phyloP scores from a whole-genome alignment of 257 asterid genomes.

The Solanum sitiens region DNA sequence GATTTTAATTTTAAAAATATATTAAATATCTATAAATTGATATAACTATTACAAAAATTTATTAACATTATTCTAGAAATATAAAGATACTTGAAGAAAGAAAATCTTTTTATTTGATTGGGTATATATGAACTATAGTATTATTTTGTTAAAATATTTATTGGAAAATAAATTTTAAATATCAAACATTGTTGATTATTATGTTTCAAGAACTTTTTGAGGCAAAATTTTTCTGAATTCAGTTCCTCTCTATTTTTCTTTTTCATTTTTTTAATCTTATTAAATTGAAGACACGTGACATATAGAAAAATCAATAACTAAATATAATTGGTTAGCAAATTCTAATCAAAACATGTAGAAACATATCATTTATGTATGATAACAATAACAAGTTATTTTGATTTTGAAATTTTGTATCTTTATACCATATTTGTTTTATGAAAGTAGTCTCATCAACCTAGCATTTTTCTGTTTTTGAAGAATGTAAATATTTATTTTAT shows the following conservation, averaged over 20 bases:
- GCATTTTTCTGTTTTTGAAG: too few relatives aligned
- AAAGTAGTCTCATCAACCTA: neutral
- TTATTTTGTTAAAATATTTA: too few relatives aligned
- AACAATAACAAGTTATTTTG: too few relatives aligned
- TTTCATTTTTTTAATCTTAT: too few relatives aligned
- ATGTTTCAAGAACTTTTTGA: neutral
- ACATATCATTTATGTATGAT: neutral
- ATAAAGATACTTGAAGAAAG: too few relatives aligned
- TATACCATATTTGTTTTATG: too few relatives aligned
- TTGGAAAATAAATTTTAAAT: neutral
- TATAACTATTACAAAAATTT: neutral
- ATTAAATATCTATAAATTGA: too few relatives aligned
- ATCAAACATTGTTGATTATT: neutral
- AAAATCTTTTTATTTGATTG: neutral
- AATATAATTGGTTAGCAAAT: too few relatives aligned
- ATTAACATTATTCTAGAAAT: neutral
- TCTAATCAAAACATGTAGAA: too few relatives aligned
- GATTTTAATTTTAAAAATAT: too few relatives aligned
- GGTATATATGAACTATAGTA: neutral
- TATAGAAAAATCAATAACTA: neutral
- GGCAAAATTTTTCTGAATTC: too few relatives aligned
- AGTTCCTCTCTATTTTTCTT: accelerated
- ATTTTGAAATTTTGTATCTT: neutral
- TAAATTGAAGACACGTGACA: neutral
- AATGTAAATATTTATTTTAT: neutral